A percentile compares a stretch with the other conserved stretches of the same genome.
Conservation (phyloP, 371 early-diverging fungal genomes). For the Mucor lusitanicus region DNA sequence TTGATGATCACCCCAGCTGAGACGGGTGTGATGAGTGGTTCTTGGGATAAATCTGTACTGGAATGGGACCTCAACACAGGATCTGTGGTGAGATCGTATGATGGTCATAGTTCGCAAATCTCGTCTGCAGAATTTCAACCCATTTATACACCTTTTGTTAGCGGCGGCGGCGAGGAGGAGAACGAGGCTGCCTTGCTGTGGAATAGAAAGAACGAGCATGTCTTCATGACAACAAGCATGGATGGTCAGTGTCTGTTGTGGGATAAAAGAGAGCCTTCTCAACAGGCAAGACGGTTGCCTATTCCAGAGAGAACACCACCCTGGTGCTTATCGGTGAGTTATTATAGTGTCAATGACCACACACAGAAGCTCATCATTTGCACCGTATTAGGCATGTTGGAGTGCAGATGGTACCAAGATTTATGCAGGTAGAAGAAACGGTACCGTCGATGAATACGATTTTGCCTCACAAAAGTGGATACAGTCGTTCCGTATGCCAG, state of each 20-base stretch:
- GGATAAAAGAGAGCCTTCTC: slow-evolving; percentile 75
- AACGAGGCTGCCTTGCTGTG: slow-evolving; percentile 17
- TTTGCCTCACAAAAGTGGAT: slow-evolving; percentile 65
- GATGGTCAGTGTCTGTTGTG: slow-evolving; percentile 84
- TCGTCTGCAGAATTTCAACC: slow-evolving; percentile 79
- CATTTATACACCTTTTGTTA: slow-evolving; percentile 27
- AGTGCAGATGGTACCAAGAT: slow-evolving; percentile 75
- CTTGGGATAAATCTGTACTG: slow-evolving; percentile 87
- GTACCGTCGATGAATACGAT: slow-evolving; percentile 90
- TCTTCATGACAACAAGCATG: slow-evolving; percentile 78
- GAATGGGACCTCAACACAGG: slow-evolving; percentile 94
- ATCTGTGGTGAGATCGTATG: slow-evolving; percentile 63
- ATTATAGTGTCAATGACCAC: too few relatives aligned
- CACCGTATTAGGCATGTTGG: slow-evolving; percentile 80
- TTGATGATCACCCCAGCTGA: slow-evolving; percentile 79
- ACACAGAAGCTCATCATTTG: too few relatives aligned
- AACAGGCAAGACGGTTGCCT: slow-evolving; percentile 55
- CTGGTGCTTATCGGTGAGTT: slow-evolving; percentile 80
- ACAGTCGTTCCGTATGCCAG: slow-evolving; percentile 80
- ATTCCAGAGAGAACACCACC: slow-evolving; percentile 80
- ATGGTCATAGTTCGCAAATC: slow-evolving; percentile 80
- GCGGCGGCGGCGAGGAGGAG: background rate
- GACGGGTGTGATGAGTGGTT: slow-evolving; percentile 80
- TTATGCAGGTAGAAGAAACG: slow-evolving; percentile 81
- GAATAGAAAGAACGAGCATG: slow-evolving; percentile 40